A percentile compares a stretch with the other conserved stretches of the same genome.
These are phyloP conservation scores for Ascochyta viciae-villosae DNA, from an alignment of 2,329 filamentous ascomycete species.

Conservation along the genomic window DNA sequence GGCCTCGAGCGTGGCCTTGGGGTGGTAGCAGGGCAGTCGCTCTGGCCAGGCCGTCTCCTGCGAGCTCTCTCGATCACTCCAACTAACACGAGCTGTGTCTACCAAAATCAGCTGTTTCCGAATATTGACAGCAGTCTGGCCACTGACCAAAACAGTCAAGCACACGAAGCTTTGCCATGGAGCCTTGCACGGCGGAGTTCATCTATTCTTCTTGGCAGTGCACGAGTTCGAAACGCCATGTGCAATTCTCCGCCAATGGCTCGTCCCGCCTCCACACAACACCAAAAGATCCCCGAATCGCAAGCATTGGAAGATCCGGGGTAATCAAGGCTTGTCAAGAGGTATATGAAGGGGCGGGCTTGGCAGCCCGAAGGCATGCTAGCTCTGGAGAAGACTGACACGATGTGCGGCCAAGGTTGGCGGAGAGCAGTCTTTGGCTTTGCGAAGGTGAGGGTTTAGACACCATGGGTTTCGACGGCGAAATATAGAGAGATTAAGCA, in stretches of 20 bases:
- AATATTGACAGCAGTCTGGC: neutral
- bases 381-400: neutral
- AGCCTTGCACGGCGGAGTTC: neutral
- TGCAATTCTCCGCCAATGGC: slow-evolving; percentile 9
- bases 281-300: neutral
- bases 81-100: no score
- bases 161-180: slow-evolving; percentile 6
- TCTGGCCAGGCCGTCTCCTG: no score
- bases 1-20: no score
- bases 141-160: neutral
- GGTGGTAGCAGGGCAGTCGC: no score
- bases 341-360: slow-evolving; percentile 1
- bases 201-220: slow-evolving; percentile 7
- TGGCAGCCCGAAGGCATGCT: neutral
- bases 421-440: neutral
- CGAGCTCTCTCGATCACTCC: no score
- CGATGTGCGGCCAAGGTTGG: neutral
- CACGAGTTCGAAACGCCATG: neutral
- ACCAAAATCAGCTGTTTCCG: no score
- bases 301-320: neutral
- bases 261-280: neutral
- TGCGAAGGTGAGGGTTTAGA: neutral
- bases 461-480: neutral
- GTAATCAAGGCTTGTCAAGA: neutral
- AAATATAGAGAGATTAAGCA: neutral